Percentiles rank a stretch among this genome's conserved stretches.
These are phyloP conservation scores for Rhizoctonia solani DNA, from an alignment of 1,284 basidiomycete species.

Conservation along the genomic window DNA sequence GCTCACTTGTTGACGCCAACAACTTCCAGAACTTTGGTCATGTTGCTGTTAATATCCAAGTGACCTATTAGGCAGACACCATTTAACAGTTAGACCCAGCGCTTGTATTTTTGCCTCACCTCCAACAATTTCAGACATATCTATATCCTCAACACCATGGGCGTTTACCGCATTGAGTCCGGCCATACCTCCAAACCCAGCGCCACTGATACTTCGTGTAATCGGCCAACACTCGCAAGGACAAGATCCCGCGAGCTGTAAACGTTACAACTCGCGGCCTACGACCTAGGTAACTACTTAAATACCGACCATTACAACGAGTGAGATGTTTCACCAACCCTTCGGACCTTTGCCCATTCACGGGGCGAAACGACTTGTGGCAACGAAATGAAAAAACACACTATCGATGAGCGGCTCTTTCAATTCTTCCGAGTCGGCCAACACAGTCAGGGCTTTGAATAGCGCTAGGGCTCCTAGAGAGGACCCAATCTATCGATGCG, in stretches of 20 bases:
- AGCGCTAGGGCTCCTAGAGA: slow-evolving; percentile 57
- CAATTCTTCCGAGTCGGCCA: slow-evolving; percentile 43
- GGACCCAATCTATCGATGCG: slow-evolving; percentile 52
- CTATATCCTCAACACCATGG: slow-evolving; percentile 50
- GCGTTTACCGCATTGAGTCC: slow-evolving; percentile 44
- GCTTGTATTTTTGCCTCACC: slow-evolving; percentile 35
- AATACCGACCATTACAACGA: neutral
- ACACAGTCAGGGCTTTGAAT: slow-evolving; percentile 53
- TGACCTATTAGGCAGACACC: slow-evolving; percentile 34
- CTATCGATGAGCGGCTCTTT: slow-evolving; percentile 53
- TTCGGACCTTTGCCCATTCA: slow-evolving; percentile 51
- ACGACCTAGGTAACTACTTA: neutral
- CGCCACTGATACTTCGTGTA: slow-evolving; percentile 54
- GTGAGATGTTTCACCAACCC: neutral
- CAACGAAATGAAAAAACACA: slow-evolving; percentile 53
- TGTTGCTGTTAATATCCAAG: slow-evolving; percentile 37
- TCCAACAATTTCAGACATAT: slow-evolving; percentile 46
- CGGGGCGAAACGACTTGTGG: slow-evolving; percentile 50
- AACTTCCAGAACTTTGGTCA: slow-evolving; percentile 28
- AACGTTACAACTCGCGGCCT: slow-evolving; percentile 54
- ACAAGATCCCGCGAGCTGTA: slow-evolving; percentile 54
- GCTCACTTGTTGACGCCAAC: slow-evolving; percentile 32
- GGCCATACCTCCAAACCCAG: slow-evolving; percentile 43
- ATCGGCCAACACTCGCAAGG: slow-evolving; percentile 53
- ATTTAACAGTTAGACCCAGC: neutral